Evolutionary conservation across 1,139 yeast species (phyloP), one percentile per base, ranked within the genome.

Genomic region (Maudiozyma humilis): DNA sequence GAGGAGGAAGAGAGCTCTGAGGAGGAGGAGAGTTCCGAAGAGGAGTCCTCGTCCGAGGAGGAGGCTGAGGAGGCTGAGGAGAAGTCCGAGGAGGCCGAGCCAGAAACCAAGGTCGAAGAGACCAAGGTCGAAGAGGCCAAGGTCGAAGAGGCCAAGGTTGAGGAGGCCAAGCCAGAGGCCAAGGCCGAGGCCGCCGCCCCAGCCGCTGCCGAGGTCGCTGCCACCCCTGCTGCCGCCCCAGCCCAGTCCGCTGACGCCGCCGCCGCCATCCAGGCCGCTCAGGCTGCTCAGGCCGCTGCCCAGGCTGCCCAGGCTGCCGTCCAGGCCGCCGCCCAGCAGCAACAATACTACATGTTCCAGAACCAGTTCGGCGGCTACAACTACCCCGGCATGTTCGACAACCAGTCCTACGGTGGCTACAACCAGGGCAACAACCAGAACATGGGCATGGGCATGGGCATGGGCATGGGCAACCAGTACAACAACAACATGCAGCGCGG

Each of bases 311-410:
- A 47, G 19, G 44, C 50, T 17, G 50, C 51, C 20, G 45, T 41
- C 7, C 23, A 32, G 20, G 29, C 38, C 15, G 43, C 49, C 16
- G 47, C 49, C 36, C 47, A 45, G 37, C 57, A 57, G 46, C 66
- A 58, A 52, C 67, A 62, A 48, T 62, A 60, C 45, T 58, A 58
- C 49, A 56, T 59, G 57, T 60, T 60, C 47, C 64, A 60, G 47
- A 59, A 57, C 48, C 65, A 60, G 45, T 61, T 57, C 47, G 40
- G 40, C 33, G 66, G 63, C 42, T 66, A 62, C 55, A 59, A 63
- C 41, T 65, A 65, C 50, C 65, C 65, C 39, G 64, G 60, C 42
- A 60, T 60, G 63, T 60, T 56, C 44, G 64, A 59, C 44, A 49
- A 53, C 25, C 64, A 59, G 51, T 49, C 52, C 32, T 59, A 54